A percentile compares a stretch with the other conserved stretches of the same genome.
These are phyloP conservation scores for Capsella bursapastoris DNA, from an alignment of 345 rosid species.

Conservation along the genomic window DNA sequence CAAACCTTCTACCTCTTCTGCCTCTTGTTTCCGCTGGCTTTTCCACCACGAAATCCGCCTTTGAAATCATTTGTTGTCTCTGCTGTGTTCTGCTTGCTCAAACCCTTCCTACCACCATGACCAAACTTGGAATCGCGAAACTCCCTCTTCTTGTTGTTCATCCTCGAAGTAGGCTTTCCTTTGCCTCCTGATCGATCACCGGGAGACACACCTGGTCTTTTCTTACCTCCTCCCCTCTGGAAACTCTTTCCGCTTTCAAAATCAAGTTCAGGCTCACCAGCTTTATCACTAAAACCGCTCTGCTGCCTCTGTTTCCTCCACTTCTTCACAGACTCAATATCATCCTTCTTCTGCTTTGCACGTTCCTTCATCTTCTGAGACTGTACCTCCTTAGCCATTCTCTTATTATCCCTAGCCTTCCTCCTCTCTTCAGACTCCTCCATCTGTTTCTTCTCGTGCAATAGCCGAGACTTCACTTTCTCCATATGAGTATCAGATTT, in stretches of 20 bases:
- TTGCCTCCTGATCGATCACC: constrained; percentile 77
- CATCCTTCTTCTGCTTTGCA: constrained; percentile 70
- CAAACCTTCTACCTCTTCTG: constrained; percentile 53
- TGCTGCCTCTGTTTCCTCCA: constrained; percentile 93
- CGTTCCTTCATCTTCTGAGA: constrained; percentile 82
- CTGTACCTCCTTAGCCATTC: constrained; percentile 75
- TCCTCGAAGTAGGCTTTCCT: constrained; percentile 47
- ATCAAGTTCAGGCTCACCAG: constrained; percentile 54
- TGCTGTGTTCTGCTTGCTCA: constrained; percentile 69
- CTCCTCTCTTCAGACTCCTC: constrained; percentile 91
- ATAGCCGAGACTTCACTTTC: constrained; percentile 78
- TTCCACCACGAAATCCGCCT: constrained; percentile 37
- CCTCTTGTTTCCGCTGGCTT: constrained; percentile 57
- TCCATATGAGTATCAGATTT: constrained; percentile 80
- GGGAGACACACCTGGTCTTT: constrained; percentile 65
- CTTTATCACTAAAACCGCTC: constrained; percentile 73
- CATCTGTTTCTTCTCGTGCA: constrained; percentile 67
- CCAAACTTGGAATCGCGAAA: constrained; percentile 64
- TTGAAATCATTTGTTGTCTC: constrained; percentile 57
- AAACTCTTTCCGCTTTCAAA: constrained; percentile 70
- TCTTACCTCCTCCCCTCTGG: constrained; percentile 63
- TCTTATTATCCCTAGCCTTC: constrained; percentile 87
- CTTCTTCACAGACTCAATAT: constrained; percentile 76
- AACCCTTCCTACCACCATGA: constrained; percentile 65
- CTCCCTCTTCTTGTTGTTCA: constrained; percentile 49